Evolutionary conservation across 306 rosid genomes (phyloP).

Genomic region (barrel medic (Medicago truncatula)): MtrunA17r5.0-ANR NC_053044.1:34472501-34473000

Average conservation of each 20-base stretch:
- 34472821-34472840: neutral
- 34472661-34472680: constrained; percentile 33
- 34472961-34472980: too few species aligned
- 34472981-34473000: too few species aligned
- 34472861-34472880: too few species aligned
- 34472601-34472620: constrained; percentile 10
- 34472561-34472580: constrained; percentile 13
- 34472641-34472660: constrained; percentile 11
- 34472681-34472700: constrained; percentile 54
- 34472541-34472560: constrained; percentile 53
- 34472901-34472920: neutral
- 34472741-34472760: too few species aligned
- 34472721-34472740: too few species aligned
- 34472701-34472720: constrained; percentile 23
- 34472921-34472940: neutral
- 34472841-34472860: neutral
- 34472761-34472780: neutral
- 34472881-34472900: neutral
- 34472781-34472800: neutral
- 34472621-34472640: constrained; percentile 1
- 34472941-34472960: too few species aligned
- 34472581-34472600: neutral
- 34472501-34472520: constrained; percentile 81
- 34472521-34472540: constrained; percentile 52
- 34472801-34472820: neutral